Evolutionary conservation across 2,329 filamentous ascomycete genomes (phyloP).

Genomic region (Xylariales sp.): DNA sequence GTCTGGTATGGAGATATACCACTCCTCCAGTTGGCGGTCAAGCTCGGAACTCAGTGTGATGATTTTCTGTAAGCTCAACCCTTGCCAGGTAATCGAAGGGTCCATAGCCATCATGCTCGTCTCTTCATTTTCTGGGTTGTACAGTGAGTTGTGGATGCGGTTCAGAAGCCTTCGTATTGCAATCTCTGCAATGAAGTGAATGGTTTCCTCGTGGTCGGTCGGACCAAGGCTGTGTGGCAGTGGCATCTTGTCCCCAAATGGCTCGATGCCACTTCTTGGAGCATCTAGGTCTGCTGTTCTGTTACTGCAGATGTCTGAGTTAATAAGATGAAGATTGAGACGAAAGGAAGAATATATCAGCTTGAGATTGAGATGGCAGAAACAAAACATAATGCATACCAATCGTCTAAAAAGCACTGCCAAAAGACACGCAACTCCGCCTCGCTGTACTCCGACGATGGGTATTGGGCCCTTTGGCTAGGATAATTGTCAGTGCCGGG

Average conservation of each 20-base stretch:
- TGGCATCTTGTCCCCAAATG: conserved; percentile 29
- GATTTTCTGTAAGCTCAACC: conserved; percentile 22
- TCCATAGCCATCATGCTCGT: conserved; percentile 12
- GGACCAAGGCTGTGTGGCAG: conserved; percentile 26
- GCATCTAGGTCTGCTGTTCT: conserved; percentile 60
- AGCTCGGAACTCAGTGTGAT: conserved; percentile 29
- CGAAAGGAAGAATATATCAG: too few species aligned
- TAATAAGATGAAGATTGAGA: too few species aligned
- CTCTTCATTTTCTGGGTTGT: conserved; percentile 23
- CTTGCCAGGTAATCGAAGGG: conserved; percentile 19
- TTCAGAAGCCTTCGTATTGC: conserved; percentile 36
- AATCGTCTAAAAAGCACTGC: conserved; percentile 70
- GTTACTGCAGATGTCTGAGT: too few species aligned
- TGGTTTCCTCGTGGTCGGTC: conserved; percentile 27
- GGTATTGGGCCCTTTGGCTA: conserved; percentile 14
- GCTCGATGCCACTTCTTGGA: conserved; percentile 30
- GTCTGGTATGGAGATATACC: conserved; percentile 31
- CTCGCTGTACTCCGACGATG: conserved; percentile 30
- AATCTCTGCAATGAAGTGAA: conserved; percentile 36
- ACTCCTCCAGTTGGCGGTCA: conserved; percentile 32
- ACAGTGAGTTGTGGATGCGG: conserved; percentile 36
- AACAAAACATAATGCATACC: too few species aligned
- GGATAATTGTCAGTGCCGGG: conserved; percentile 9
- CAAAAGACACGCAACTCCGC: conserved; percentile 59
- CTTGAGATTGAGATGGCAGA: too few species aligned